Conservation (phyloP, 495 filamentous ascomycete species). For the Lasiosphaeriaceae sp. region DNA sequence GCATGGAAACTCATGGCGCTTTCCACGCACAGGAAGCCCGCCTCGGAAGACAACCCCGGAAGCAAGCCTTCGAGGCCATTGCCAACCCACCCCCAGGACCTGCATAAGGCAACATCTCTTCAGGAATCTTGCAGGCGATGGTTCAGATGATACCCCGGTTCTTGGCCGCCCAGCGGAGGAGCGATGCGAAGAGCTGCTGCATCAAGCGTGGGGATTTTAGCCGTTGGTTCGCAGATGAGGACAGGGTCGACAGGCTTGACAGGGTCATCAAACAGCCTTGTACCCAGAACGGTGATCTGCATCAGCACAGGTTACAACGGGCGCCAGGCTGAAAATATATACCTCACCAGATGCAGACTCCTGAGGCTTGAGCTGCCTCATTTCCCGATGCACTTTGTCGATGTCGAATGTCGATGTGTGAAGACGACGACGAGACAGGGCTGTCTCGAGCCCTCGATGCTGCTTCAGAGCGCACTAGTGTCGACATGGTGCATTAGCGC, state of each 20-base stretch:
- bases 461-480: slow-evolving; percentile 2
- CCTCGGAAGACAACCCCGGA: slow-evolving; percentile 1
- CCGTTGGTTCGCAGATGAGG: neutral
- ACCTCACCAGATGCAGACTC: slow-evolving; percentile 7
- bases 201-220: neutral
- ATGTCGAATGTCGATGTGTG: no score
- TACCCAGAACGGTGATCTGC: neutral
- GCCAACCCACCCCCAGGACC: neutral
- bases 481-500: slow-evolving; percentile 14
- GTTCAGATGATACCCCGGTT: neutral
- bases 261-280: neutral
- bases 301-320: no score
- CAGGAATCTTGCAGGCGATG: neutral
- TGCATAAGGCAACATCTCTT: slow-evolving; percentile 1
- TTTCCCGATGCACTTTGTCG: no score
- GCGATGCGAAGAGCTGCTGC: neutral
- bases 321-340: slow-evolving; percentile 5
- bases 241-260: neutral
- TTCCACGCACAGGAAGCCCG: neutral
- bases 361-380: neutral
- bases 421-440: neutral
- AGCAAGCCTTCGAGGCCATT: neutral
- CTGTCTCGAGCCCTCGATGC: slow-evolving; percentile 8
- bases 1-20: neutral
- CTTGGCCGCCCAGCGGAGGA: neutral